Evolutionary conservation across 768 basidiomycete genomes (phyloP).

Genomic region (Chalciporus piperatus): DNA sequence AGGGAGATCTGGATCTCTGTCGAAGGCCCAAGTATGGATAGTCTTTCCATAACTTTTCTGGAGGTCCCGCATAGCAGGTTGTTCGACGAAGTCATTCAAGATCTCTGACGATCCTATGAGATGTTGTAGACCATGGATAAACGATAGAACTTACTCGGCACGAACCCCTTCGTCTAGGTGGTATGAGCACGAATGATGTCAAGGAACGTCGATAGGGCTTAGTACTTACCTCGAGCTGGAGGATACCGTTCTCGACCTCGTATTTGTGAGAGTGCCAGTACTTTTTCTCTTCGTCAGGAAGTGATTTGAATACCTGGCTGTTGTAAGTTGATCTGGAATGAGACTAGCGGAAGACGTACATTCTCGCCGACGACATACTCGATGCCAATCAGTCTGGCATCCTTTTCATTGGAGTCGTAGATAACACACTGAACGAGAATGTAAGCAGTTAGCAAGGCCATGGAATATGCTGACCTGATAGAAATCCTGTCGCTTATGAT

Average conservation of each 20-base stretch:
- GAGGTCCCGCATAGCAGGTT: conserved; percentile 42
- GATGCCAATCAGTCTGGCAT: conserved; percentile 50
- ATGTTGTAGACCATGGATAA: not conserved
- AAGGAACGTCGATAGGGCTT: not conserved
- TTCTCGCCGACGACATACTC: conserved; percentile 50
- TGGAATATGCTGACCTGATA: conserved; percentile 32
- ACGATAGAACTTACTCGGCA: conserved; percentile 19
- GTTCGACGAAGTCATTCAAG: conserved; percentile 36
- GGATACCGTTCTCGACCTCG: conserved; percentile 38
- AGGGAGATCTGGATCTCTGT: conserved; percentile 39
- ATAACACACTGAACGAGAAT: conserved; percentile 37
- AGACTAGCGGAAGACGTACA: not conserved
- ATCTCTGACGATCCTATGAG: conserved; percentile 12
- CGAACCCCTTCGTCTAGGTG: conserved; percentile 20
- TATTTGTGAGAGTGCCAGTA: conserved; percentile 57
- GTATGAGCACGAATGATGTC: not conserved
- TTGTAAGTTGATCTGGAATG: not conserved
- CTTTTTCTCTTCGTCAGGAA: conserved; percentile 45
- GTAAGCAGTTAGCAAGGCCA: conserved; percentile 26
- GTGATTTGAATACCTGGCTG: conserved; percentile 33
- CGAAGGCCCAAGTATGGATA: conserved; percentile 38
- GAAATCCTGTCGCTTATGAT: conserved; percentile 36
- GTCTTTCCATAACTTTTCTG: conserved; percentile 49
- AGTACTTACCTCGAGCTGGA: conserved; percentile 29
- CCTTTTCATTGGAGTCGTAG: conserved; percentile 39